Conservation (phyloP, 805 yeast species). For the Candida tallmaniae region DNA sequence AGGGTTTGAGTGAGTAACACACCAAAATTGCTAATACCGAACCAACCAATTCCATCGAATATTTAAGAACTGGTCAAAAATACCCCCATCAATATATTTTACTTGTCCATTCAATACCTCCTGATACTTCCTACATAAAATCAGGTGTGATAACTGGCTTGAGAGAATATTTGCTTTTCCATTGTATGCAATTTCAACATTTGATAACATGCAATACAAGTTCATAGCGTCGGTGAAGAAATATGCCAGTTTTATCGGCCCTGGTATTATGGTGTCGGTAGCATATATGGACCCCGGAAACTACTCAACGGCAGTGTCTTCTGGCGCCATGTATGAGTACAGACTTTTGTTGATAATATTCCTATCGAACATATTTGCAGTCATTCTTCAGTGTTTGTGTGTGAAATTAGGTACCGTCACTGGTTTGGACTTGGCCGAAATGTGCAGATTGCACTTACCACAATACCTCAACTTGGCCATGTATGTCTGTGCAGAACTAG, state of each 20-base stretch:
- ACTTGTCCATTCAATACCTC: no score
- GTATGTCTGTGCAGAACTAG: constrained; percentile 79
- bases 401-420: constrained; percentile 92
- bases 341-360: constrained; percentile 74
- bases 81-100: no score
- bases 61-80: no score
- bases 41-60: no score
- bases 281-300: constrained; percentile 98
- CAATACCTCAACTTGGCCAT: constrained; percentile 53
- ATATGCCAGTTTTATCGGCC: constrained; percentile 75
- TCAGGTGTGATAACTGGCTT: no score
- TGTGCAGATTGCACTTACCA: constrained; percentile 74
- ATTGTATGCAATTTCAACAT: no score
- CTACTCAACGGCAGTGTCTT: constrained; percentile 90
- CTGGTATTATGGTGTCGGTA: constrained; percentile 91
- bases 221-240: constrained; percentile 24
- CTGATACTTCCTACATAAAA: no score
- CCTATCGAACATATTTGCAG: constrained; percentile 80
- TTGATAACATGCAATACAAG: no score
- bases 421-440: constrained; percentile 85
- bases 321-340: constrained; percentile 84
- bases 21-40: no score
- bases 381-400: constrained; percentile 77
- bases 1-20: no score
- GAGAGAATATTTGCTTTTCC: no score